phyloP scores from a whole-genome alignment of 805 yeast species.

The Kodamaea neixiangensis region DNA sequence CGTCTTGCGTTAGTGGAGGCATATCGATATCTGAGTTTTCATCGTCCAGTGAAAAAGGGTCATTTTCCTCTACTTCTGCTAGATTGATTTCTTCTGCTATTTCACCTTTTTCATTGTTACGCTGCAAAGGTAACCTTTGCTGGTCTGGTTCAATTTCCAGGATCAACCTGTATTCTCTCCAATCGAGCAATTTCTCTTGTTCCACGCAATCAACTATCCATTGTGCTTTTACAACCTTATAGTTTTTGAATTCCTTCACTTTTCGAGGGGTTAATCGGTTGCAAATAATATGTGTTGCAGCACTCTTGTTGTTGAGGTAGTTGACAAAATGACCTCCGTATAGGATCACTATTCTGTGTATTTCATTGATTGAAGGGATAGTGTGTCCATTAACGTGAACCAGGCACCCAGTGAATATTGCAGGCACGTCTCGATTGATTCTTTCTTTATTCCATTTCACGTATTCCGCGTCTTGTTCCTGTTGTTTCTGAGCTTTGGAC shows the following conservation, averaged over 20 bases:
- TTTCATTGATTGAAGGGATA: conserved; percentile 68
- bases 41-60: not conserved
- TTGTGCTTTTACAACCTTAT: conserved; percentile 74
- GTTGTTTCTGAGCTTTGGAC: conserved; percentile 64
- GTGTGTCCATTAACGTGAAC: conserved; percentile 92
- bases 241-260: conserved; percentile 59
- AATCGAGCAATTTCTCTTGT: conserved; percentile 50
- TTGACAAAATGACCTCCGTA: conserved; percentile 82
- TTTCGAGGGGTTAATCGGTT: conserved; percentile 78
- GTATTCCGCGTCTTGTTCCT: conserved; percentile 52
- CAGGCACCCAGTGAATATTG: conserved; percentile 61
- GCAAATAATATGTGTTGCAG: conserved; percentile 85
- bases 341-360: conserved; percentile 68
- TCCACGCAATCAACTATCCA: conserved; percentile 77
- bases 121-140: conserved; percentile 24
- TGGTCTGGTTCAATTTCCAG: conserved; percentile 58
- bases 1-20: conserved; percentile 16
- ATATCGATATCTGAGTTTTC: conserved; percentile 8
- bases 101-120: conserved; percentile 7
- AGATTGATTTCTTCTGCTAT: not conserved
- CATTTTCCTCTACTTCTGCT: not conserved
- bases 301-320: conserved; percentile 66
- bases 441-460: conserved; percentile 50
- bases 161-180: conserved; percentile 67
- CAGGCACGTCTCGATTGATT: conserved; percentile 17